Conservation (phyloP, 129 eudicot species). For the Flaveria ramosissima region DNA sequence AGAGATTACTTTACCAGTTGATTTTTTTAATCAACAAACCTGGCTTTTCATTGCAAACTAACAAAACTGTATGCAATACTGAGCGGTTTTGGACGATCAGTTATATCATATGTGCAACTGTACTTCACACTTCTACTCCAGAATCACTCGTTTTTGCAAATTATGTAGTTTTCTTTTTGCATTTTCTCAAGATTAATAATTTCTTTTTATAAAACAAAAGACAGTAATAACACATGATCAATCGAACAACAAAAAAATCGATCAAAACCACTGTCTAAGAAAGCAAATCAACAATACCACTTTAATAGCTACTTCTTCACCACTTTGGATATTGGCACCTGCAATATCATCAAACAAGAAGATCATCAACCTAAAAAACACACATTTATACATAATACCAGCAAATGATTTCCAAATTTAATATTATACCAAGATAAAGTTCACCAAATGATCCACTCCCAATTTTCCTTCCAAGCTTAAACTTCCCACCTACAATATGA, state of each 20-base stretch:
- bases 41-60: not conserved
- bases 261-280: not conserved
- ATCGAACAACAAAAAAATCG: not conserved
- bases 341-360: slow-evolving; percentile 30
- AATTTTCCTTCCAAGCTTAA: slow-evolving; percentile 96
- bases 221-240: not conserved
- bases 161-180: not conserved
- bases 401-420: not conserved
- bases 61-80: slow-evolving; percentile 11
- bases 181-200: not conserved
- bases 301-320: slow-evolving; percentile 97
- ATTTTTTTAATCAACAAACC: too few relatives aligned
- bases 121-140: not conserved
- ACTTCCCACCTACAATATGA: slow-evolving; percentile 91
- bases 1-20: not conserved
- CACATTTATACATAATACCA: not conserved
- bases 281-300: slow-evolving; percentile 49
- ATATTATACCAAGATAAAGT: slow-evolving; percentile 76
- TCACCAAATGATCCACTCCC: slow-evolving; percentile 99
- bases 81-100: too few relatives aligned
- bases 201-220: not conserved
- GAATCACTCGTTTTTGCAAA: not conserved
- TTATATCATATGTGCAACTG: not conserved
- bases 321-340: slow-evolving; percentile 91
- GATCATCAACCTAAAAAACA: slow-evolving; percentile 2